Evolutionary conservation across 2,329 filamentous ascomycete genomes (phyloP).

Genomic region (Teratosphaeriaceae sp.): DNA sequence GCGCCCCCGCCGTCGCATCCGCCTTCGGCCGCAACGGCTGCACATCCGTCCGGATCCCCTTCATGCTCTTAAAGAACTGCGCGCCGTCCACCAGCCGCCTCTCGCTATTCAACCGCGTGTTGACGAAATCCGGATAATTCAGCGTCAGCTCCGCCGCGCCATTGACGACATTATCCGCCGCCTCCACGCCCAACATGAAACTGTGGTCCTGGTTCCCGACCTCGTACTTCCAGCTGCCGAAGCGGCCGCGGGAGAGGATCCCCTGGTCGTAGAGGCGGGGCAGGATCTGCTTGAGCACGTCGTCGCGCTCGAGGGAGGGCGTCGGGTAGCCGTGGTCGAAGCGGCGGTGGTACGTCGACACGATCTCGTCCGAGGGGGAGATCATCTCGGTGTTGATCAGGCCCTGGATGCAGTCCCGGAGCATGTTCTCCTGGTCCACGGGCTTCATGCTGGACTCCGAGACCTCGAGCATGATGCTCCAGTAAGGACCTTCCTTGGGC

Average conservation of each 20-base stretch:
- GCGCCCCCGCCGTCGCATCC: neutral
- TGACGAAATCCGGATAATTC: conserved; percentile 97
- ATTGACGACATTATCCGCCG: conserved; percentile 81
- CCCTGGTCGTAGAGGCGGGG: conserved; percentile 86
- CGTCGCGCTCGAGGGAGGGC: conserved; percentile 88
- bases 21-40: conserved; percentile 10
- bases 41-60: conserved; percentile 10
- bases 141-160: conserved; percentile 86
- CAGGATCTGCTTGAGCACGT: conserved; percentile 83
- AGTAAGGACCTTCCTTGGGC: conserved; percentile 86
- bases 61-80: conserved; percentile 45
- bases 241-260: conserved; percentile 93
- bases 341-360: conserved; percentile 95
- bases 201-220: conserved; percentile 96
- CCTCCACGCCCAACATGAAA: conserved; percentile 95
- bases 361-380: conserved; percentile 82
- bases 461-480: conserved; percentile 99
- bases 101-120: conserved; percentile 63
- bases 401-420: conserved; percentile 89
- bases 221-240: conserved; percentile 98
- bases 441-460: conserved; percentile 95
- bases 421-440: conserved; percentile 75
- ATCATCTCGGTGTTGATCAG: conserved; percentile 98
- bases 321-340: conserved; percentile 99
- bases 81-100: conserved; percentile 56